Evolutionary conservation across 306 rosid genomes (phyloP), one percentile per base, ranked within the genome.

Genomic region (Adenanthera pavonina): DNA sequence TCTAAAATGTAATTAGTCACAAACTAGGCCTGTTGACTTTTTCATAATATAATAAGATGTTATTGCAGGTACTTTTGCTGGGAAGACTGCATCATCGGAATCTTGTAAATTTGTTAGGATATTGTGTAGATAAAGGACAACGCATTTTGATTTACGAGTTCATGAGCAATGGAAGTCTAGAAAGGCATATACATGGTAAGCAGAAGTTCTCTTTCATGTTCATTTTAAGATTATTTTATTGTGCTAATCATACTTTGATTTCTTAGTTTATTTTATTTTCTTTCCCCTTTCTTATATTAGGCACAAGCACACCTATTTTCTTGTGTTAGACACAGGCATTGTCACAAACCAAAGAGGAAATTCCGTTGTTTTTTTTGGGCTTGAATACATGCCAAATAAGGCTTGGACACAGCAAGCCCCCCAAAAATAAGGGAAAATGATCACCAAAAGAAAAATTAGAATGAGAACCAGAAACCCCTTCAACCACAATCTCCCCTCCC

Each of bases 61-160:
- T 88, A 67, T 46, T 80, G 68, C 87, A 92, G 97, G 97, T 92
- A 13, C 84, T 87, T 77, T 83, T 92, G 70, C 95, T 91, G 40
- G 97, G 95, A 80, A 89, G 97, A 83, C 83, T 92, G 81, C 97
- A 92, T 88, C 97, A 92, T 76, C 89, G 97, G 48, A 91, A 92
- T 88, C 95, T 92, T 12, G 97, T 92, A 81, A 92, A 92, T 86
- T 88, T 92, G 73, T 38, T 92, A 59, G 97, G 97, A 57, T 92
- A 88, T 71, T 91, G 94, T 86, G 90, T 92, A 74, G 97, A 92
- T 83, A 92, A 88, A 84, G 95, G 97, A 62, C 91, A 89, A 70
- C 88, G 41, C 54, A 89, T 92, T 86, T 73, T 92, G 77, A 81
- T 92, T 72, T 92, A 91, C 17, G 90, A 92, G 89, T 91, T 91